Percentiles rank a stretch among this genome's conserved stretches.
Conservation (phyloP, 768 basidiomycete genomes). For the Lactarius vividus region DNA sequence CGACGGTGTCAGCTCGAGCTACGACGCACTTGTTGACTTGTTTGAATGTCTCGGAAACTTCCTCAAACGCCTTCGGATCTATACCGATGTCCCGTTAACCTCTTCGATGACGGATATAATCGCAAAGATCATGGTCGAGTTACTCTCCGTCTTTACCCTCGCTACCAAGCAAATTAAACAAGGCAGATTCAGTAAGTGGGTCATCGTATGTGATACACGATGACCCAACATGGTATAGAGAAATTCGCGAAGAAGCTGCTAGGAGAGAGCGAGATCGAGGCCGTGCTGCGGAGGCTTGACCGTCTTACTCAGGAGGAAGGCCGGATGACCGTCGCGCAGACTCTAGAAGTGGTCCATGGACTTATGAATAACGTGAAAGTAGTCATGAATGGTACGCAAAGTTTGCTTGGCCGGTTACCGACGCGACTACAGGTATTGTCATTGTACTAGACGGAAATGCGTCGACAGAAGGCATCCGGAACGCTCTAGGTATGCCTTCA, state of each 20-base stretch:
- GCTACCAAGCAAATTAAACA: constrained; percentile 11
- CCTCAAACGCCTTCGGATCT: constrained; percentile 8
- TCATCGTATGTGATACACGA: too few relatives aligned
- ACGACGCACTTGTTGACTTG: constrained; percentile 1
- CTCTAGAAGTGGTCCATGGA: constrained; percentile 1
- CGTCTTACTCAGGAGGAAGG: constrained; percentile 9
- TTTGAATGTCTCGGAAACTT: constrained; percentile 7
- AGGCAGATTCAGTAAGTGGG: constrained; percentile 4
- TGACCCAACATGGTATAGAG: neutral
- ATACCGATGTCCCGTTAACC: neutral
- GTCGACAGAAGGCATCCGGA: neutral
- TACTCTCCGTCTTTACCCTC: neutral
- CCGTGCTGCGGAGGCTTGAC: neutral
- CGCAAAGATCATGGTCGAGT: constrained; percentile 2
- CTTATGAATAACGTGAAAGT: constrained; percentile 1
- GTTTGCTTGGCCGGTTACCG: neutral
- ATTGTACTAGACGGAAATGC: neutral
- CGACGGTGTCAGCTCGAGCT: neutral
- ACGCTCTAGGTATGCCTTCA: neutral
- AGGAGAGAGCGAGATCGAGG: constrained; percentile 10
- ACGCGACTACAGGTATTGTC: neutral
- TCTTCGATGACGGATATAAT: neutral
- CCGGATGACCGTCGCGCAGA: neutral
- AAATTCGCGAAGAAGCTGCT: constrained; percentile 6
- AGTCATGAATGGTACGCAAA: constrained; percentile 4